Evolutionary conservation across 208 protist genomes (phyloP).

Genomic region (Trypanosoma theileri): DNA sequence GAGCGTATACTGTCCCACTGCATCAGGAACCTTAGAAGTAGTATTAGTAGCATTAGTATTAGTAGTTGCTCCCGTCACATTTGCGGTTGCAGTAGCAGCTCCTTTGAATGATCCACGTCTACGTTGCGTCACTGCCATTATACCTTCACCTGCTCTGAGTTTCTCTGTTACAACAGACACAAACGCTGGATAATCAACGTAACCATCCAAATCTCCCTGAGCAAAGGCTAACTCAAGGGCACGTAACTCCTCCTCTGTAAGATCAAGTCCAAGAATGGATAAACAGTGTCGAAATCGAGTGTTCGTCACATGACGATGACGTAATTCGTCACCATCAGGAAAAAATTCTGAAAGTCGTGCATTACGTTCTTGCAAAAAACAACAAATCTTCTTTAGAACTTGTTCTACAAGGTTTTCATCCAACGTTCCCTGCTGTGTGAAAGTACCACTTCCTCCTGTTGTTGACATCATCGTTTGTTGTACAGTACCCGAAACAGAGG

Average conservation of each 20-base stretch:
- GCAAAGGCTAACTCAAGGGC: conserved; percentile 63
- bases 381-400: conserved; percentile 50
- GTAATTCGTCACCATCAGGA: conserved; percentile 82
- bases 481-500: neutral
- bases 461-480: neutral
- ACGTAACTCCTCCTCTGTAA: conserved; percentile 52
- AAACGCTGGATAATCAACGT: conserved; percentile 78
- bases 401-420: conserved; percentile 40
- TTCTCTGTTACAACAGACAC: conserved; percentile 49
- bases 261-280: conserved; percentile 66
- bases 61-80: no score
- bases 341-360: conserved; percentile 75
- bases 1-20: neutral
- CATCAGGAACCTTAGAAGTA: neutral
- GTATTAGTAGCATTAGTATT: neutral
- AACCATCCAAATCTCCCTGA: conserved; percentile 28
- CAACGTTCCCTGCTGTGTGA: neutral
- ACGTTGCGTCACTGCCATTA: conserved; percentile 47
- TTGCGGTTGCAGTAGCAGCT: neutral
- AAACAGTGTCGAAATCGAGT: conserved; percentile 81
- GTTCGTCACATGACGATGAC: conserved; percentile 70
- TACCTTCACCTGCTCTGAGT: conserved; percentile 50
- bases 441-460: neutral
- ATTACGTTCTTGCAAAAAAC: conserved; percentile 73
- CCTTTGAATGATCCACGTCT: conserved; percentile 28